Base-by-base conservation (phyloP, 345 rosid species). In the Gossypium longicalyx region DNA sequence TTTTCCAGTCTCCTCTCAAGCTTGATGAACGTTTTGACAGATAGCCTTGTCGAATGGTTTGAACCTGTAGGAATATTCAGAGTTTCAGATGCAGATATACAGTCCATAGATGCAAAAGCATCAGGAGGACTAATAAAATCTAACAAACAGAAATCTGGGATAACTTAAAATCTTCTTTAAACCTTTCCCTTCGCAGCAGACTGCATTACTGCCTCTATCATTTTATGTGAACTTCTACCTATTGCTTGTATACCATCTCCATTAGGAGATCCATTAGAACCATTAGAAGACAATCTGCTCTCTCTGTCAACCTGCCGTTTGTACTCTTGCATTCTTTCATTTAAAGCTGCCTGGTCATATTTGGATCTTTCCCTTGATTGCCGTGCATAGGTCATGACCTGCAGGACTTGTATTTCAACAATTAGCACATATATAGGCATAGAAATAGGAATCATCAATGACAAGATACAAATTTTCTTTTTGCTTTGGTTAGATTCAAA, bases 1-100 rank as follows among this genome's bases (percentile, higher is more conserved):
- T 86, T 86, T 96, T 96, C 99, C 99, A 96, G 86, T 96, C 98
- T 81, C 97, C 99, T 86, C 98, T 92, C 83, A 96, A 83, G 77
- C 84, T 96, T 69, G 97, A 91, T 63, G 98, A 96, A 22, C 98
- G 91, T 81, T 96, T 96, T 79, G 98, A 96, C 73, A 96, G 92
- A 86, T 96, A 96, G 27, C 99, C 98, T 82, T 93, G 99, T 61
- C 99, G 89, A 66, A 96, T 96, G 19, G 98, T 96, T 87, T 96
- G 97, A 76, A 96, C 99, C 97, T 93, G 87, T 41, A 79, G 77
- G 38, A 79, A 54, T 49, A 34, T 12, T 49, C 53, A 23, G 2
- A 64, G 44, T 44, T 59, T 82, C 64, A 78, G 73, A 52, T 16
- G 51, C 17, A 71, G 73, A 57, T 67, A 47, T 13, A 47, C 6